Percentiles rank a stretch among this genome's conserved stretches.
Evolutionary conservation across 169 alveolate species (phyloP).

Genomic region (Cryptosporidium meleagridis): DNA sequence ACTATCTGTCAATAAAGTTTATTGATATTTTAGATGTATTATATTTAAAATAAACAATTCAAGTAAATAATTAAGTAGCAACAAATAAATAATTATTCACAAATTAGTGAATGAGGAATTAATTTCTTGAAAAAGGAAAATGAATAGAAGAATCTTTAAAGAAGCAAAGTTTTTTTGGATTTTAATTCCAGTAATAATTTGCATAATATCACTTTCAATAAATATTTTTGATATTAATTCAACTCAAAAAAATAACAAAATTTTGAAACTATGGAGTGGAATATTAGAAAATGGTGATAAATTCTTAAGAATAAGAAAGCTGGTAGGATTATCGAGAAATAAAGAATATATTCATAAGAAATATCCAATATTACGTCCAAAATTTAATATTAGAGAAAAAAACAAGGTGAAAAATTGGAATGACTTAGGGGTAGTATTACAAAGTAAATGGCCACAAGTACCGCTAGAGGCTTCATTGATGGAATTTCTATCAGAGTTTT

Average conservation of each 20-base stretch:
- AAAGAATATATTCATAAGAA: not conserved
- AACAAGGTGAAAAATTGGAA: slow-evolving; percentile 11
- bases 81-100: not conserved
- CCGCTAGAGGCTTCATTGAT: slow-evolving; percentile 51
- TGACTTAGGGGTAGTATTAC: slow-evolving; percentile 40
- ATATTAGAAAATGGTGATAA: not conserved
- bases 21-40: not conserved
- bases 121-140: not conserved
- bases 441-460: slow-evolving; percentile 67
- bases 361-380: slow-evolving; percentile 48
- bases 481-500: slow-evolving; percentile 46
- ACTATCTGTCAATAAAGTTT: no score
- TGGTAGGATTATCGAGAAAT: not conserved
- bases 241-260: not conserved
- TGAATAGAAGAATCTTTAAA: not conserved
- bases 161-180: not conserved
- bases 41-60: not conserved
- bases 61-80: not conserved
- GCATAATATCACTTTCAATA: not conserved
- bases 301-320: not conserved
- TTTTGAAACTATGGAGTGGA: not conserved
- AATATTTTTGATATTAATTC: not conserved
- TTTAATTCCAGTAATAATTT: not conserved
- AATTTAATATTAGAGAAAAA: slow-evolving; percentile 14
- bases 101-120: not conserved